These are phyloP conservation scores for Lachnellula suecica DNA, from an alignment of 2,329 filamentous ascomycete genomes.

Conservation along the genomic window DNA sequence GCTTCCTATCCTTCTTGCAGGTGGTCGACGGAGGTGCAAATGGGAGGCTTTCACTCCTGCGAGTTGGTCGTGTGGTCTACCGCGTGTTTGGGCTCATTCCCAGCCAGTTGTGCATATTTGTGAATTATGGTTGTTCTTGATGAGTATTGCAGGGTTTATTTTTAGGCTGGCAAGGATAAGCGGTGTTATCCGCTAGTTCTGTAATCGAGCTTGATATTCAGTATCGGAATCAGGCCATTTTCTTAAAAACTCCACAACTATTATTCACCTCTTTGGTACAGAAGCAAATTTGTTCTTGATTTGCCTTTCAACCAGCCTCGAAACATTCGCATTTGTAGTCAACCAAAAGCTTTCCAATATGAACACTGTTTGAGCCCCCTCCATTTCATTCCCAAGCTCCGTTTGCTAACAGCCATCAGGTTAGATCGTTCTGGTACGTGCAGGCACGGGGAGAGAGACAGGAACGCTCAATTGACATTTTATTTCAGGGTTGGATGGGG, in stretches of 20 bases:
- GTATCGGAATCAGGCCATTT: conserved; percentile 14
- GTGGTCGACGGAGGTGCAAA: not conserved
- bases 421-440: conserved; percentile 65
- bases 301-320: too few species aligned
- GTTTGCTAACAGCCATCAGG: conserved; percentile 41
- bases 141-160: conserved; percentile 8
- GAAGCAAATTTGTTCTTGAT: too few species aligned
- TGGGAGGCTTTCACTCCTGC: not conserved
- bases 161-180: conserved; percentile 1
- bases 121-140: conserved; percentile 4
- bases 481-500: conserved; percentile 82
- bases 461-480: conserved; percentile 19
- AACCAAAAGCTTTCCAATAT: conserved; percentile 35
- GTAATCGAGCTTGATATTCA: too few species aligned
- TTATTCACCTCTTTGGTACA: not conserved
- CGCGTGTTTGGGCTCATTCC: not conserved
- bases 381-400: not conserved
- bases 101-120: not conserved
- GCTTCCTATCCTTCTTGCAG: not conserved
- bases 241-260: not conserved
- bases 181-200: not conserved
- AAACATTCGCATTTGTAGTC: too few species aligned
- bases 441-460: conserved; percentile 9
- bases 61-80: not conserved
- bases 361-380: conserved; percentile 50